Evolutionary conservation across 2,329 filamentous ascomycete genomes (phyloP), one percentile per base, ranked within the genome.

Genomic region (Verticillium alfalfae): DNA sequence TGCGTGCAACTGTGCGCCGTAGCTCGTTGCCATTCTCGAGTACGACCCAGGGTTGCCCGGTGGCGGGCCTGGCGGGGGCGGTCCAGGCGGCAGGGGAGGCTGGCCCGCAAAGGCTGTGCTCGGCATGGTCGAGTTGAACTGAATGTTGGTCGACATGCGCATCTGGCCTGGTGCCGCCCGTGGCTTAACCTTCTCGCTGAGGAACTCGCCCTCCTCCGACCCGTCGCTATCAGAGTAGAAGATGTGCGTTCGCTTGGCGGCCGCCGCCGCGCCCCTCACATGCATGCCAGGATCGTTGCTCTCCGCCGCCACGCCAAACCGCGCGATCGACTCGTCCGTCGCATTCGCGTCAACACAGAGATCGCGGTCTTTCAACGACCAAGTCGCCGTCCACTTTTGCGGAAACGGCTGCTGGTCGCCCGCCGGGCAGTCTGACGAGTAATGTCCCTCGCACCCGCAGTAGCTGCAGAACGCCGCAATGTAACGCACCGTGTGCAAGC

Each of bases 381-480:
- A 88, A 0, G 82, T 85, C 57, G 79, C 75, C 45, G 45, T 49
- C n/a, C n/a, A 49, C 45, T 49, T 49, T 10, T 49, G 45, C 12
- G 45, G 45, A 12, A 49, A 49, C 45, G 45, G 45, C 45, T 49
- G 45, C 45, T 49, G 7, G 45, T 49, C 45, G 63, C 75, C 78
- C 12, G 63, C 58, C 5, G 67, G 59, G 69, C 87, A 89, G 61
- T 87, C 85, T 13, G 79, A 76, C 1, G 83, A 82, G 68, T 81
- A 88, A 70, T 89, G 87, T 7, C 78, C 78, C 34, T 74, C 68
- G 15, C 70, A 71, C 34, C 85, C 86, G 67, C 87, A 89, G 39
- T 70, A 71, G 62, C 84, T 85, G 71, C 87, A 89, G 60, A 78
- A 82, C 1, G 78, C 72, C 0, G 78, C 77, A 22, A 89, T 77